Percentiles rank a stretch among this genome's conserved stretches.
Conservation (phyloP, 495 filamentous ascomycete species). For the Penicillium verhagenii region DNA sequence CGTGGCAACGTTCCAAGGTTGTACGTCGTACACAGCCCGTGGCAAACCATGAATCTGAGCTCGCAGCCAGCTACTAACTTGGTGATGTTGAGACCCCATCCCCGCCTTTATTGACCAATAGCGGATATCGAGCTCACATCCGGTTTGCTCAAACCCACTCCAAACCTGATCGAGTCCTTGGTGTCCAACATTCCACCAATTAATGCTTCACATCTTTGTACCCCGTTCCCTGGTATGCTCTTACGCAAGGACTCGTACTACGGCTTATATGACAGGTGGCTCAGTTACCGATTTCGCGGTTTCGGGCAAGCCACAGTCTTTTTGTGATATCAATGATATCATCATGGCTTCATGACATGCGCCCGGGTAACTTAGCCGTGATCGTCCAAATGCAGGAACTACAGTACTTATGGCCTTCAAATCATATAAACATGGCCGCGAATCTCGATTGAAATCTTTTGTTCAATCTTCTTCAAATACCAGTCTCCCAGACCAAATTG, state of each 20-base stretch:
- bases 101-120: neutral
- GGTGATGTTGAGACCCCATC: neutral
- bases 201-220: neutral
- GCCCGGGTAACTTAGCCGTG: constrained; percentile 22
- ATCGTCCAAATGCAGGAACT: neutral
- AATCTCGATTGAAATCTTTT: neutral
- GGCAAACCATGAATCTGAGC: neutral
- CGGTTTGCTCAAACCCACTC: constrained; percentile 1
- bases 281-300: neutral
- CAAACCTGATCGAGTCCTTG: neutral
- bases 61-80: neutral
- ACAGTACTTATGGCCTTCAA: neutral
- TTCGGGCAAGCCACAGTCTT: neutral
- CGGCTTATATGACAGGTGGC: neutral
- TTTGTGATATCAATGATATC: constrained; percentile 33
- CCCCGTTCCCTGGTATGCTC: neutral
- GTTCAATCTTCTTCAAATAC: neutral
- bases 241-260: neutral
- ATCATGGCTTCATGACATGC: constrained; percentile 25
- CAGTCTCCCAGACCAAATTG: neutral
- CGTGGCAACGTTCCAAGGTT: neutral
- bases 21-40: neutral
- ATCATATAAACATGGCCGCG: neutral
- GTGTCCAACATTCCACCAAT: constrained; percentile 1
- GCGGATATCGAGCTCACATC: neutral